phyloP scores from a whole-genome alignment of 495 filamentous ascomycete genomes.

The Viridothelium virens region DNA sequence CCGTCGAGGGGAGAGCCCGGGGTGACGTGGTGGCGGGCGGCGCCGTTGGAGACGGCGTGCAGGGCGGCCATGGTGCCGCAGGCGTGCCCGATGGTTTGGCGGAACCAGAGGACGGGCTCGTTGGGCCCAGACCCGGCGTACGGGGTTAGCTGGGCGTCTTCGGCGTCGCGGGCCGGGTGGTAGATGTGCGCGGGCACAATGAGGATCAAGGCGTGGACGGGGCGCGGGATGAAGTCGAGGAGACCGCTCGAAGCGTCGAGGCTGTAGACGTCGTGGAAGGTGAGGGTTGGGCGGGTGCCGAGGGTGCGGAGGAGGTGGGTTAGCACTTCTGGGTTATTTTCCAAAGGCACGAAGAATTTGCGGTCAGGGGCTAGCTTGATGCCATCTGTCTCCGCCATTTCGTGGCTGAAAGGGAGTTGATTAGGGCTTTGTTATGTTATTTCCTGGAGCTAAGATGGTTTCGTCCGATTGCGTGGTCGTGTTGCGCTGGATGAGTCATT shows the following conservation, averaged over 20 bases:
- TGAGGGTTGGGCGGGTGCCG: conserved; percentile 22
- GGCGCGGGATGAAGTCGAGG: conserved; percentile 73
- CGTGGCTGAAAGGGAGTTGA: too few species aligned
- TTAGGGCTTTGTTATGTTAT: too few species aligned
- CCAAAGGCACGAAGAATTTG: conserved; percentile 31
- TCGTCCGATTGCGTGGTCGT: too few species aligned
- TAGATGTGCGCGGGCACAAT: conserved; percentile 74
- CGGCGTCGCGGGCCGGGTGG: conserved; percentile 54
- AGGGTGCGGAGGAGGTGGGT: conserved; percentile 34
- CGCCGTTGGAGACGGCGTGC: conserved; percentile 63
- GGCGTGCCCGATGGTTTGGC: conserved; percentile 81
- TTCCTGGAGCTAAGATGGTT: too few species aligned
- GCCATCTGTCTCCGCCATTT: not conserved
- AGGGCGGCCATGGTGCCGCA: conserved; percentile 80
- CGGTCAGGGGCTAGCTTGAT: not conserved
- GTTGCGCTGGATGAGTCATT: too few species aligned
- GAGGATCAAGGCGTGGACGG: conserved; percentile 71
- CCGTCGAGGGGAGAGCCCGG: conserved; percentile 43
- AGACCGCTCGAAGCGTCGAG: conserved; percentile 19
- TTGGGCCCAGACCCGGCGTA: conserved; percentile 45
- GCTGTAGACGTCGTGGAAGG: conserved; percentile 31
- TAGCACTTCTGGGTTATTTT: conserved; percentile 39
- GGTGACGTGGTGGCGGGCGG: conserved; percentile 39
- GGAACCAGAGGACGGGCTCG: conserved; percentile 76
- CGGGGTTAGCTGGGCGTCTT: conserved; percentile 48